Conservation (phyloP, 2,329 filamentous ascomycete genomes). For the Pyrenochaeta sp. region DNA sequence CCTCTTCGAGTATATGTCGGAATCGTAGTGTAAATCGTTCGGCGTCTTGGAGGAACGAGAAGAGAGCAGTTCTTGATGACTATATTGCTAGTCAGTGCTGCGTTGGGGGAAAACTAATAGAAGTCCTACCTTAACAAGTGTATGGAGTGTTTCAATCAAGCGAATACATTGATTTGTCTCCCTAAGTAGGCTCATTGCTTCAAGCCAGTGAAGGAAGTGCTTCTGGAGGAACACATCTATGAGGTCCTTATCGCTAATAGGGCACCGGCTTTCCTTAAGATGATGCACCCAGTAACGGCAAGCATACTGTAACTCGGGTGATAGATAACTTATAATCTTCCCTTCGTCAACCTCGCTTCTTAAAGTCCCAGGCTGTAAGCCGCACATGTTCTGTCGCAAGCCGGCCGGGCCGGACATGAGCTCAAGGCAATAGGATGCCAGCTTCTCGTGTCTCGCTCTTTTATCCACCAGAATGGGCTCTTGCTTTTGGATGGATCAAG, state of each 20-base stretch:
- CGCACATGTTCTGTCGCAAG: conserved; percentile 51
- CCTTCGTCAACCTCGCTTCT: conserved; percentile 18
- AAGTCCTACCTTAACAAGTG: conserved; percentile 17
- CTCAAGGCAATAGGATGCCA: conserved; percentile 49
- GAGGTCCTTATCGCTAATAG: conserved; percentile 30
- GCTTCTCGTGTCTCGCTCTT: conserved; percentile 43
- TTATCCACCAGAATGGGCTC: conserved; percentile 45
- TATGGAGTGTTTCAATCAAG: conserved; percentile 19
- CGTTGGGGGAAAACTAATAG: no score
- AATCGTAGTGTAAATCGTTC: conserved; percentile 43
- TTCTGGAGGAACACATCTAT: conserved; percentile 47
- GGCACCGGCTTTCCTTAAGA: conserved; percentile 21
- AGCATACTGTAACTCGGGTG: conserved; percentile 45
- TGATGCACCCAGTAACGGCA: conserved; percentile 47
- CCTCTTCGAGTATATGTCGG: conserved; percentile 30
- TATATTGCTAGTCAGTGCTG: background rate
- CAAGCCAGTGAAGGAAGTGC: conserved; percentile 57
- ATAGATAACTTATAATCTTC: conserved; percentile 12
- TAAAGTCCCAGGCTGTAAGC: conserved; percentile 8
- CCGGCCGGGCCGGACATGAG: conserved; percentile 37
- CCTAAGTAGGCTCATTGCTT: conserved; percentile 51
- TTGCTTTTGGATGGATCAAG: conserved; percentile 26
- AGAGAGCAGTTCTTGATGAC: conserved; percentile 12
- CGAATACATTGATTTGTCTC: conserved; percentile 30
- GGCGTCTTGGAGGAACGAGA: conserved; percentile 38